Conservation (phyloP, 306 rosid genomes). For the Prunus salicina region DNA sequence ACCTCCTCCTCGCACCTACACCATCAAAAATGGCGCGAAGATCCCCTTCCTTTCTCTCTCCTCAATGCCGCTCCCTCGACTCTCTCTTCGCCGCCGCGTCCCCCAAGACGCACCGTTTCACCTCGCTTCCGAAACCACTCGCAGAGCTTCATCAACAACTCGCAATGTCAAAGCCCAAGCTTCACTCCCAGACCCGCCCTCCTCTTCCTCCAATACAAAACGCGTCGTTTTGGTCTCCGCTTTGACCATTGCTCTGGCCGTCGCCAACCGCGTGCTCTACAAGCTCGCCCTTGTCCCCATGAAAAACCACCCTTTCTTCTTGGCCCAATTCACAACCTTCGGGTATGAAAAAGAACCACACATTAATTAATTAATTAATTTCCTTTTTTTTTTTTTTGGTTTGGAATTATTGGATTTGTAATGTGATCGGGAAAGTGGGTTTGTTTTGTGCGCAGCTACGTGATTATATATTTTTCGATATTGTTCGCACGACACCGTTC, state of each 20-base stretch:
- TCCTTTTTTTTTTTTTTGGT: background rate
- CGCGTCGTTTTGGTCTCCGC: conserved; percentile 38
- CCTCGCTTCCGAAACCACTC: conserved; percentile 21
- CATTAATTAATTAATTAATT: background rate
- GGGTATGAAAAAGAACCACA: conserved; percentile 36
- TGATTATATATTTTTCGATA: conserved; percentile 58
- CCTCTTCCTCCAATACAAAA: conserved; percentile 22
- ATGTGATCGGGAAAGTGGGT: conserved; percentile 1
- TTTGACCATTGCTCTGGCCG: conserved; percentile 45
- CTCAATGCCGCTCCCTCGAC: conserved; percentile 12
- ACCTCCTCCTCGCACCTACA: background rate
- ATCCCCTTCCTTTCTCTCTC: conserved; percentile 5
- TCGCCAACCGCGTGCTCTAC: conserved; percentile 82
- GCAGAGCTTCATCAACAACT: background rate
- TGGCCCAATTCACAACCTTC: conserved; percentile 80
- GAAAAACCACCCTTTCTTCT: conserved; percentile 75
- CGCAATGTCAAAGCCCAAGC: conserved; percentile 32
- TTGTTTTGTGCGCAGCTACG: conserved; percentile 50
- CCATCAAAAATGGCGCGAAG: conserved; percentile 12
- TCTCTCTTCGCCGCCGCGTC: conserved; percentile 1
- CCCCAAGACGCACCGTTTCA: conserved; percentile 16
- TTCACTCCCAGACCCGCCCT: conserved; percentile 35
- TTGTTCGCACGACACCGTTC: conserved; percentile 56
- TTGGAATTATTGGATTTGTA: background rate
- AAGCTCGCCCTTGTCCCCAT: conserved; percentile 87